Conservation (phyloP, 371 early-diverging fungal species). For the Smittium mucronatum region DNA sequence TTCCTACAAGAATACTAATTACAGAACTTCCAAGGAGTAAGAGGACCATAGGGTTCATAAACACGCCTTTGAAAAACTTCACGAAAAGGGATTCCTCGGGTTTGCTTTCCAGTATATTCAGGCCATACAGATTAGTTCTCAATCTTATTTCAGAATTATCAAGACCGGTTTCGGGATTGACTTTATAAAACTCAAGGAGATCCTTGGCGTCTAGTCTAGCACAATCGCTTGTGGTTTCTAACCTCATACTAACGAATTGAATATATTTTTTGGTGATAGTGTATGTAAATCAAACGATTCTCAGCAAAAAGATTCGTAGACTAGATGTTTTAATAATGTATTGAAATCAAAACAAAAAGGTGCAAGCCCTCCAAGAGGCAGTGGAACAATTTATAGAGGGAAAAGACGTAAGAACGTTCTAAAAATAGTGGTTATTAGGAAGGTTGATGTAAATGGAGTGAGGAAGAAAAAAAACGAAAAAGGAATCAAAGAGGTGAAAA, state of each 20-base stretch:
- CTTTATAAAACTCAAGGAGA: slow-evolving; percentile 3
- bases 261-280: background rate
- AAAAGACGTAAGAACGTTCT: background rate
- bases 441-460: too few species aligned
- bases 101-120: slow-evolving; percentile 47
- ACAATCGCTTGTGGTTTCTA: slow-evolving; percentile 6
- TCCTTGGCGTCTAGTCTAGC: background rate
- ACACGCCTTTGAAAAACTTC: slow-evolving; percentile 57
- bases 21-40: slow-evolving; percentile 76
- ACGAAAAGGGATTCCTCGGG: slow-evolving; percentile 44
- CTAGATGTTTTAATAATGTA: background rate
- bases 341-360: background rate
- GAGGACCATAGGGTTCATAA: slow-evolving; percentile 50
- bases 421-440: too few species aligned
- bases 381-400: background rate
- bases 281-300: background rate
- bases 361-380: background rate
- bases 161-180: slow-evolving; percentile 1
- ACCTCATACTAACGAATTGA: slow-evolving; percentile 5
- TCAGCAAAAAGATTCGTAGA: background rate
- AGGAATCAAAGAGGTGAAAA: too few species aligned
- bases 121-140: slow-evolving; percentile 44
- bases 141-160: background rate
- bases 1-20: slow-evolving; percentile 72
- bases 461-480: too few species aligned